A percentile compares a stretch with the other conserved stretches of the same genome.
These are phyloP conservation scores for Artomyces pyxidatus DNA, from an alignment of 768 basidiomycete species.

Conservation along the genomic window DNA sequence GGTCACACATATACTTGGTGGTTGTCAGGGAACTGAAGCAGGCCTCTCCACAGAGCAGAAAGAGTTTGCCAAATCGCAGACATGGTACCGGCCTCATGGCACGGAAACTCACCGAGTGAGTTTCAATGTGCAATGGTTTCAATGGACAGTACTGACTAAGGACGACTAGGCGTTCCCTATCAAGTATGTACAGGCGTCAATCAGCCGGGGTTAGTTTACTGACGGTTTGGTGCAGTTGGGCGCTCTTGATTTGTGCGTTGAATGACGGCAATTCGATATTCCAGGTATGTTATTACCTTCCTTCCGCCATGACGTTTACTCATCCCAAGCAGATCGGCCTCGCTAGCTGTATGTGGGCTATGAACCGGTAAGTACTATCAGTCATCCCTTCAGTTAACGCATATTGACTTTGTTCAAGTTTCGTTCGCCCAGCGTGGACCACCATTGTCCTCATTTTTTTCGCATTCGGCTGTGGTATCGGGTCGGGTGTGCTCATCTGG, in stretches of 20 bases:
- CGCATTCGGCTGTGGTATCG: conserved; percentile 72
- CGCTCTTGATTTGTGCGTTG: conserved; percentile 63
- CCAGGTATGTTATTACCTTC: conserved; percentile 37
- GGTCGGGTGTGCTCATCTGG: conserved; percentile 67
- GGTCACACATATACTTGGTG: conserved; percentile 19
- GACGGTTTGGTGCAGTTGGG: conserved; percentile 36
- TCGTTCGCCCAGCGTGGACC: conserved; percentile 61
- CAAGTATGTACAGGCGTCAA: conserved; percentile 31
- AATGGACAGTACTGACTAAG: conserved; percentile 18
- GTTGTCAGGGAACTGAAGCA: conserved; percentile 3
- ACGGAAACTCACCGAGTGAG: conserved; percentile 70
- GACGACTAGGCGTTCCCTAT: conserved; percentile 62
- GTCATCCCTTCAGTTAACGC: too few species aligned
- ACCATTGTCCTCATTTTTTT: conserved; percentile 63
- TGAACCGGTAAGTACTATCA: conserved; percentile 52
- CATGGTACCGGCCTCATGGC: conserved; percentile 84
- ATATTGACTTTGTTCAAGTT: conserved; percentile 33
- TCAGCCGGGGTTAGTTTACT: not conserved
- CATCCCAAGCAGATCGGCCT: conserved; percentile 54
- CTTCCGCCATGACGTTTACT: conserved; percentile 1
- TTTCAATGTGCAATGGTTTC: conserved; percentile 2
- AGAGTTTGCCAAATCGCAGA: conserved; percentile 62
- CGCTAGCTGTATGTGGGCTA: conserved; percentile 75
- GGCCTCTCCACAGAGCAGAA: conserved; percentile 44
- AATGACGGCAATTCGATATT: conserved; percentile 77